Evolutionary conservation across 306 rosid species (phyloP).

Genomic region (Trichosanthes truncata): DNA sequence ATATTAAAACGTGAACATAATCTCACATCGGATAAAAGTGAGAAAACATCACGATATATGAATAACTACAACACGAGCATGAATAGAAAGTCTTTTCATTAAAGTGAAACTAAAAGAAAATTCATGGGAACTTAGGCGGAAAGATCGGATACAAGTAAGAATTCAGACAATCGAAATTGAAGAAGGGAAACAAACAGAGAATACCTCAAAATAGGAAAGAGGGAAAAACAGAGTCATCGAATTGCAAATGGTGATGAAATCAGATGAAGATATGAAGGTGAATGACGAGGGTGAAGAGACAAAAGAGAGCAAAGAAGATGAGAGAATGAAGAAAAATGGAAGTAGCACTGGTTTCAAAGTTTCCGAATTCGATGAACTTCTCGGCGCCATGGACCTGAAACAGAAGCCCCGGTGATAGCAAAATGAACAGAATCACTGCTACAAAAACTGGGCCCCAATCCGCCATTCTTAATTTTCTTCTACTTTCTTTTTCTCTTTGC

Average conservation of each 20-base stretch:
- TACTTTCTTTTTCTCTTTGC: background rate
- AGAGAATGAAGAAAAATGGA: conserved; percentile 66
- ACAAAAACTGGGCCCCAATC: conserved; percentile 78
- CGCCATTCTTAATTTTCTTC: conserved; percentile 23
- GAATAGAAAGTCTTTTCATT: background rate
- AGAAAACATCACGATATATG: too few relatives aligned
- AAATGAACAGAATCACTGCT: conserved; percentile 52
- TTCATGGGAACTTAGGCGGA: background rate
- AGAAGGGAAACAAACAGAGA: too few relatives aligned
- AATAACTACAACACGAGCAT: background rate
- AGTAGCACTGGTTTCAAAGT: conserved; percentile 69
- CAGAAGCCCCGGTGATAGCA: conserved; percentile 62
- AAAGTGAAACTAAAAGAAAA: background rate
- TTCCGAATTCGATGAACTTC: conserved; percentile 58
- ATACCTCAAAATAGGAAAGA: too few relatives aligned
- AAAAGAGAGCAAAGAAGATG: conserved; percentile 63
- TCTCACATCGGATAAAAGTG: too few relatives aligned
- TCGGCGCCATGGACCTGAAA: conserved; percentile 63
- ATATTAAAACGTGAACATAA: too few relatives aligned
- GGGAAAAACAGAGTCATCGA: too few relatives aligned
- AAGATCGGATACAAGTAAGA: too few relatives aligned
- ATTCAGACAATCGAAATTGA: too few relatives aligned
- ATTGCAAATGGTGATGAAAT: too few relatives aligned
- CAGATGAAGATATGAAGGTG: conserved; percentile 39
- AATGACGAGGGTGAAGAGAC: conserved; percentile 44